Evolutionary conservation across 805 yeast species (phyloP).

Genomic region (Suhomyces pyralidae): DNA sequence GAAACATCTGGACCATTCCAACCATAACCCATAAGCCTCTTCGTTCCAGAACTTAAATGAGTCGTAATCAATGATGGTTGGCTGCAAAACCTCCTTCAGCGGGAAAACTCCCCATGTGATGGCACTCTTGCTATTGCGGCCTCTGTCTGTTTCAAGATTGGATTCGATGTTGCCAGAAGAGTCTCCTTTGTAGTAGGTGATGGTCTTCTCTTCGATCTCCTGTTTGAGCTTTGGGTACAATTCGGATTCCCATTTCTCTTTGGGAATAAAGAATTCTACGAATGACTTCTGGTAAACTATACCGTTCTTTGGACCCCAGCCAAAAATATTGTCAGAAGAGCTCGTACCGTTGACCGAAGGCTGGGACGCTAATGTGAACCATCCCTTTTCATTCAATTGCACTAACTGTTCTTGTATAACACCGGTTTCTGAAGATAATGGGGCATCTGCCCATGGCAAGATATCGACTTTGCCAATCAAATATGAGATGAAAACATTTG

Average conservation of each 20-base stretch:
- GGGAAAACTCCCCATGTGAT: conserved; percentile 99
- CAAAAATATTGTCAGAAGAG: conserved; percentile 83
- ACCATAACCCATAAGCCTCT: conserved; percentile 89
- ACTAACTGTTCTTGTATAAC: conserved; percentile 88
- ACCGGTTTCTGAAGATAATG: conserved; percentile 85
- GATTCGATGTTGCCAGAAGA: conserved; percentile 55
- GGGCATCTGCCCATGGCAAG: conserved; percentile 90
- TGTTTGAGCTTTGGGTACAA: conserved; percentile 51
- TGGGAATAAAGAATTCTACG: conserved; percentile 77
- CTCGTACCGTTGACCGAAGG: conserved; percentile 84
- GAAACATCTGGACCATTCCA: conserved; percentile 87
- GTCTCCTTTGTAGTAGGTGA: conserved; percentile 78
- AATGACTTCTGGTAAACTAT: conserved; percentile 88
- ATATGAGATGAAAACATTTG: conserved; percentile 66
- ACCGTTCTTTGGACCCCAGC: conserved; percentile 97
- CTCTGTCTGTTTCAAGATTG: conserved; percentile 46
- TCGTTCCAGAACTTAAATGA: conserved; percentile 96
- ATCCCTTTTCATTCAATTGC: conserved; percentile 67
- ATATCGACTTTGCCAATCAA: conserved; percentile 71
- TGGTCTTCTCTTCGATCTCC: conserved; percentile 37
- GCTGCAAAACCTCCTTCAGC: conserved; percentile 81
- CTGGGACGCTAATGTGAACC: conserved; percentile 90
- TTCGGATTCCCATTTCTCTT: conserved; percentile 59
- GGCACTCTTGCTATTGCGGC: conserved; percentile 55
- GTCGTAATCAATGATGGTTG: conserved; percentile 88